Evolutionary conservation across 75 land plant species (phyloP).

Genomic region (Cupressus sempervirens): DNA sequence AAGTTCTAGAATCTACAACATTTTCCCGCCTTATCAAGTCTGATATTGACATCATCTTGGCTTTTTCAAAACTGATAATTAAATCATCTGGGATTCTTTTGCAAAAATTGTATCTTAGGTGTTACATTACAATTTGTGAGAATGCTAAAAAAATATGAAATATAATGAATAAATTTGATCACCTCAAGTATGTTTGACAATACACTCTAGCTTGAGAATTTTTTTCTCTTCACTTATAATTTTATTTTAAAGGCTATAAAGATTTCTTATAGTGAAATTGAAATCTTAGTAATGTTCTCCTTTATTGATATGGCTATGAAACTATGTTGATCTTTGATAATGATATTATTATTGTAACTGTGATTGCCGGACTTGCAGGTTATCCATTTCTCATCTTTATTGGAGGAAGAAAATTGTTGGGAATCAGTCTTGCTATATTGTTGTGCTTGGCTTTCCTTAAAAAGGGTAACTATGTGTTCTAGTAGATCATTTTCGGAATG

Average conservation of each 20-base stretch:
- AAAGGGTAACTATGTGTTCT: background rate
- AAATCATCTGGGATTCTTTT: background rate
- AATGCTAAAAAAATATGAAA: background rate
- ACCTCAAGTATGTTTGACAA: background rate
- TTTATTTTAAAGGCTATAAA: background rate
- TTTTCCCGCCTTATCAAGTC: background rate
- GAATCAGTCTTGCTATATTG: background rate
- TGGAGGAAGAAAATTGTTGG: background rate
- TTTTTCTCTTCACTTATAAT: background rate
- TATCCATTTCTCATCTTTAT: background rate
- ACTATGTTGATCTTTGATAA: background rate
- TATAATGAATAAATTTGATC: background rate
- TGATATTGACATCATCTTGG: too few species aligned
- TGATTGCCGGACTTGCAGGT: background rate
- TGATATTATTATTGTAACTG: background rate
- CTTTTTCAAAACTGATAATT: too few species aligned
- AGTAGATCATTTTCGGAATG: background rate
- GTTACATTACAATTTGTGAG: background rate
- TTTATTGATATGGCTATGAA: background rate
- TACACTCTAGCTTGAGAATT: background rate
- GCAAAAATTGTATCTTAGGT: background rate
- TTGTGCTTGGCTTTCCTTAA: background rate
- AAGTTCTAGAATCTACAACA: too few species aligned
- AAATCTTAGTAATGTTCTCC: too few species aligned
- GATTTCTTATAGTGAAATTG: background rate